These are phyloP conservation scores for Escovopsis weberi DNA, from an alignment of 2,329 filamentous ascomycete species.

Conservation along the genomic window DNA sequence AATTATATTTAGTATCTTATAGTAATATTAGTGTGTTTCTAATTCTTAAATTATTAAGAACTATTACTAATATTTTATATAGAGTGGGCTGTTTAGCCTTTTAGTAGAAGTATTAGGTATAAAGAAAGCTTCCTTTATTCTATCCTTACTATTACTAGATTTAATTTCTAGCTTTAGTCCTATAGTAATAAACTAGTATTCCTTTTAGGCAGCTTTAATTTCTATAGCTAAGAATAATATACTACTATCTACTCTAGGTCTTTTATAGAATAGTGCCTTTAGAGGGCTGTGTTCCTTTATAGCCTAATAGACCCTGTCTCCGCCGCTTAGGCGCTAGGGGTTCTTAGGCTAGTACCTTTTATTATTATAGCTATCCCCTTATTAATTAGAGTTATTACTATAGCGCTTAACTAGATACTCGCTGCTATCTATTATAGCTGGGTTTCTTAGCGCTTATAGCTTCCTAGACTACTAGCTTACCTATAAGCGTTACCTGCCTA, in stretches of 20 bases:
- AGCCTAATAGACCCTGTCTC: not conserved
- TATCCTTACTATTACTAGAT: not conserved
- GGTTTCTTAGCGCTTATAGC: not conserved
- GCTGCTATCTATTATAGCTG: not conserved
- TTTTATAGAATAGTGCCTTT: not conserved
- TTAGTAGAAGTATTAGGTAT: no score
- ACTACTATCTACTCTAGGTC: not conserved
- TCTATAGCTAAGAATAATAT: not conserved
- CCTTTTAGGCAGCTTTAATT: not conserved
- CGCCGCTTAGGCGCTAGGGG: not conserved
- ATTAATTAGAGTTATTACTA: not conserved
- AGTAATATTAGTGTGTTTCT: no score
- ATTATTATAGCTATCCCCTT: not conserved
- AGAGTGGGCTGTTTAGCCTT: no score
- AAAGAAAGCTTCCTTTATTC: no score
- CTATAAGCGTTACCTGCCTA: no score
- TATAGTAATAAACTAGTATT: not conserved
- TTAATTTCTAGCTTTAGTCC: not conserved
- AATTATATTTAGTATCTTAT: no score
- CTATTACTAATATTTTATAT: no score
- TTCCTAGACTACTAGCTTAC: no score
- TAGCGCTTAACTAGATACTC: not conserved
- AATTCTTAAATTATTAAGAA: no score
- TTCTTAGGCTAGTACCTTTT: not conserved
- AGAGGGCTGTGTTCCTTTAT: not conserved